These are phyloP conservation scores for Lentinula aciculospora DNA, from an alignment of 768 basidiomycete species.

Conservation along the genomic window DNA sequence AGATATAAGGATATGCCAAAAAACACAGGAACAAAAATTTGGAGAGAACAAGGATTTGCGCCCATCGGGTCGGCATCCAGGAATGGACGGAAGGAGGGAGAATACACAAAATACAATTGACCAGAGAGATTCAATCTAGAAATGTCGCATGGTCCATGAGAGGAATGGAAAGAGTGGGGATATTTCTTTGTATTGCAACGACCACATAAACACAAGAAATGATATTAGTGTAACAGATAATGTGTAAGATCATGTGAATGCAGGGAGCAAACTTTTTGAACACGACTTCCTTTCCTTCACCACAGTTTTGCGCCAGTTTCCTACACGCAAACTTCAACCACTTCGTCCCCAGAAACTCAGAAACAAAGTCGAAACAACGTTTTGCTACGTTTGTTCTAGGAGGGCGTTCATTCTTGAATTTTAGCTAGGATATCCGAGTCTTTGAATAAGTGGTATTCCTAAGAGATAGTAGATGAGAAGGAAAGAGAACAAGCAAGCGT, in stretches of 20 bases:
- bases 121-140: too few species aligned
- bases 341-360: too few species aligned
- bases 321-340: too few species aligned
- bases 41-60: too few species aligned
- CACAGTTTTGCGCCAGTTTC: too few species aligned
- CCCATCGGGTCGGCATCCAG: too few species aligned
- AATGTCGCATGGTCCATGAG: too few species aligned
- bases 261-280: not conserved
- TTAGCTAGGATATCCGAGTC: constrained; percentile 95
- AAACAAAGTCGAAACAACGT: too few species aligned
- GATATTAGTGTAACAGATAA: not conserved
- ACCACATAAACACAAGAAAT: constrained; percentile 13
- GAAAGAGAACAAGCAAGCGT: not conserved
- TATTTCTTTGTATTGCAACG: constrained; percentile 8
- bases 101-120: not conserved
- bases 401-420: constrained; percentile 68
- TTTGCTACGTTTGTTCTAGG: not conserved
- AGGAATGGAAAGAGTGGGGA: too few species aligned
- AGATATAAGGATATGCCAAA: too few species aligned
- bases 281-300: not conserved
- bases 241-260: not conserved
- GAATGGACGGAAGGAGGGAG: not conserved
- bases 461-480: too few species aligned
- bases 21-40: too few species aligned
- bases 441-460: constrained; percentile 96